A percentile compares a stretch with the other conserved stretches of the same genome.
Evolutionary conservation across 2,329 filamentous ascomycete species (phyloP).

Genomic region (Fusarium fracticaudum): DNA sequence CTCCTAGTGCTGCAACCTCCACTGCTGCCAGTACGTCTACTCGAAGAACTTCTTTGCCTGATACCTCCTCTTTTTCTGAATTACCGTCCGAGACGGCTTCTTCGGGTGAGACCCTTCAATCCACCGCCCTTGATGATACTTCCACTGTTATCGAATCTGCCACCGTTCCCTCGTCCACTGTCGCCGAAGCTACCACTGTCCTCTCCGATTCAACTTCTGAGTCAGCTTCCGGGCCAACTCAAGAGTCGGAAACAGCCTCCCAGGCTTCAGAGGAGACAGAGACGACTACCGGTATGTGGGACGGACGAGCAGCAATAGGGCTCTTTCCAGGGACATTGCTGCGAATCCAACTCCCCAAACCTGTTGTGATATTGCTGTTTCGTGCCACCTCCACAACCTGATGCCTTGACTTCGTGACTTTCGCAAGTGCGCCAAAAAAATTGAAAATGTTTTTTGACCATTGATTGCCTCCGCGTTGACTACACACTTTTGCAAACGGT

Average conservation of each 20-base stretch:
- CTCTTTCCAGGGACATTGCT: conserved; percentile 17
- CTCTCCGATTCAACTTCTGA: conserved; percentile 13
- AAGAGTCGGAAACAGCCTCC: conserved; percentile 24
- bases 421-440: conserved; percentile 39
- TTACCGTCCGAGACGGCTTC: conserved; percentile 41
- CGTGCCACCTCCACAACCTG: conserved; percentile 8
- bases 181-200: conserved; percentile 4
- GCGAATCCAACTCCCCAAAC: conserved; percentile 28
- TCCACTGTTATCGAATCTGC: conserved; percentile 25
- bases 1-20: conserved; percentile 36
- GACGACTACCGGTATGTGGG: conserved; percentile 47
- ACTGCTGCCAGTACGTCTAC: conserved; percentile 48
- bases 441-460: not conserved
- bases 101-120: conserved; percentile 38
- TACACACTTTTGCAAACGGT: not conserved
- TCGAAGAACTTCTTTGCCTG: conserved; percentile 42
- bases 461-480: conserved; percentile 18
- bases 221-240: conserved; percentile 10
- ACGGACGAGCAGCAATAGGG: conserved; percentile 21
- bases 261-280: conserved; percentile 24
- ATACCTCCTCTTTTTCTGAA: conserved; percentile 43
- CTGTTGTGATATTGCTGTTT: conserved; percentile 29
- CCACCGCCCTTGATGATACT: conserved; percentile 29
- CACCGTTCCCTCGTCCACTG: conserved; percentile 17
- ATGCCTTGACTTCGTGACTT: conserved; percentile 1